These are phyloP conservation scores for Pythium chondricola DNA, from an alignment of 352 stramenopile genomes.

Conservation along the genomic window DNA sequence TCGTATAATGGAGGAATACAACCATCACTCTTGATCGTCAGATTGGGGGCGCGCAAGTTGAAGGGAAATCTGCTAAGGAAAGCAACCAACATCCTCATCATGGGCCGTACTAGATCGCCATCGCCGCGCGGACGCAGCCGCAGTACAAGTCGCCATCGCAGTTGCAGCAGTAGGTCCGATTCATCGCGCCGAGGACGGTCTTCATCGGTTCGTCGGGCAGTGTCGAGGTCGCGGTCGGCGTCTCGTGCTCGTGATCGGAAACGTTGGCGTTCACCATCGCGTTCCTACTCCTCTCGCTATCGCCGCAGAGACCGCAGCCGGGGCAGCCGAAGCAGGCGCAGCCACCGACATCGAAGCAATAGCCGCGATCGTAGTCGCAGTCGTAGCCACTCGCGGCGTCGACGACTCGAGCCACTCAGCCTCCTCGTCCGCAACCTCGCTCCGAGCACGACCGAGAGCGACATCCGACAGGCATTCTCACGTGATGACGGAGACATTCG, in stretches of 20 bases:
- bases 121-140: constrained; percentile 37
- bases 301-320: constrained; percentile 1
- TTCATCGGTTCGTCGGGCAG: constrained; percentile 10
- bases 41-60: too few species aligned
- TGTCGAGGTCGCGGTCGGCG: constrained; percentile 10
- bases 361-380: constrained; percentile 6
- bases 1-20: too few species aligned
- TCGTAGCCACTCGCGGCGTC: constrained; percentile 11
- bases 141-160: constrained; percentile 16
- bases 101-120: constrained; percentile 27
- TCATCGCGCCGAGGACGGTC: constrained; percentile 2
- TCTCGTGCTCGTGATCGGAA: constrained; percentile 22
- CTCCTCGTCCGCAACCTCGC: constrained; percentile 29
- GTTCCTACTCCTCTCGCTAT: constrained; percentile 9
- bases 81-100: not conserved
- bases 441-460: constrained; percentile 20
- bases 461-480: constrained; percentile 28
- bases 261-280: constrained; percentile 34
- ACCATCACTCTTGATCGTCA: too few species aligned
- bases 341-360: constrained; percentile 11
- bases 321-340: constrained; percentile 8
- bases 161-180: constrained; percentile 12
- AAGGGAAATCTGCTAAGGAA: not conserved
- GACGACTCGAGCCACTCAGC: constrained; percentile 20
- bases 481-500: constrained; percentile 29